phyloP scores from a whole-genome alignment of 768 basidiomycete species.

The Crepidotus variabilis region DNA sequence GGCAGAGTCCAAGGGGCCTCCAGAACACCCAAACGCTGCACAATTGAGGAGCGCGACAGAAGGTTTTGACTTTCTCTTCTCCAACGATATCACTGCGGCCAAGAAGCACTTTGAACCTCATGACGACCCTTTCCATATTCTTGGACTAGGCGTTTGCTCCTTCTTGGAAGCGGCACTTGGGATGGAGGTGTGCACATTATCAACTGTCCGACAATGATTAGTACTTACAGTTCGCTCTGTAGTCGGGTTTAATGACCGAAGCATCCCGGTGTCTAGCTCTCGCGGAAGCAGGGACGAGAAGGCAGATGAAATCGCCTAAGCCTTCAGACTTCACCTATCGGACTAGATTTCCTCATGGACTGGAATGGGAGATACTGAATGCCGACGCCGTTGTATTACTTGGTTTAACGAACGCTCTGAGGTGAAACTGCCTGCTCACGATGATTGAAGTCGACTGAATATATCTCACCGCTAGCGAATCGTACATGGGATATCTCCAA shows the following conservation, averaged over 20 bases:
- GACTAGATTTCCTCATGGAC: slow-evolving; percentile 49
- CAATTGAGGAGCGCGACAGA: slow-evolving; percentile 33
- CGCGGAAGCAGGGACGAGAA: slow-evolving; percentile 61
- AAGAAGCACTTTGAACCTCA: slow-evolving; percentile 42
- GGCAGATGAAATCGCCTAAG: slow-evolving; percentile 33
- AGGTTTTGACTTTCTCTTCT: slow-evolving; percentile 69
- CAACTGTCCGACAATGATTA: background rate
- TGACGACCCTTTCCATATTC: slow-evolving; percentile 66
- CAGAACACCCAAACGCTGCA: slow-evolving; percentile 23
- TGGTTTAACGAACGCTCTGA: slow-evolving; percentile 67
- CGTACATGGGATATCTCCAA: slow-evolving; percentile 75
- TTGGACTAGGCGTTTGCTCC: slow-evolving; percentile 68
- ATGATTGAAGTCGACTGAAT: background rate
- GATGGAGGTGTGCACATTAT: slow-evolving; percentile 58
- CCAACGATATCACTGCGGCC: slow-evolving; percentile 60
- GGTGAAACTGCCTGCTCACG: slow-evolving; percentile 36
- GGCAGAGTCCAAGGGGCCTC: background rate
- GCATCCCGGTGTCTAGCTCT: slow-evolving; percentile 51
- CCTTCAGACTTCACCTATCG: slow-evolving; percentile 29
- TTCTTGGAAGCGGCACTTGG: slow-evolving; percentile 78
- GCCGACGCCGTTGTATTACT: slow-evolving; percentile 70
- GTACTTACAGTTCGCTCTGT: background rate
- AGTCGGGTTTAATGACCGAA: slow-evolving; percentile 62
- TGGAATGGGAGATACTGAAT: slow-evolving; percentile 75
- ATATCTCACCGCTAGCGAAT: slow-evolving; percentile 47